Percentiles rank a stretch among this genome's conserved stretches.
phyloP scores from a whole-genome alignment of 2,329 filamentous ascomycete species.

The Phaeophleospora eucalypticola region DNA sequence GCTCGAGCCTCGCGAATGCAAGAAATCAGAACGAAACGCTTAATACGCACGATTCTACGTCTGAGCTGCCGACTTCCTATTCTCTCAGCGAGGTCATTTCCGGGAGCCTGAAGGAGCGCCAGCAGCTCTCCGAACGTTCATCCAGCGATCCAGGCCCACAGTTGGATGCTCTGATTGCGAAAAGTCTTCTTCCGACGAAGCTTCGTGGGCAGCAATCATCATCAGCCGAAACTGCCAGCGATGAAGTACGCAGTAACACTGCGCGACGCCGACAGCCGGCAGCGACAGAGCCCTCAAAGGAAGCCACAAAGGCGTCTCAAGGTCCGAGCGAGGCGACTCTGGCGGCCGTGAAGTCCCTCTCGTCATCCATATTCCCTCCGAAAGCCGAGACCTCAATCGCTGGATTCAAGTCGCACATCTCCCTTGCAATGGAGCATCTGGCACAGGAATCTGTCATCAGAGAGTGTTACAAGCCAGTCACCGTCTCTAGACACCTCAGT shows the following conservation, averaged over 20 bases:
- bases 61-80: constrained; percentile 34
- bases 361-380: constrained; percentile 21
- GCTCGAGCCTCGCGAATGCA: no score
- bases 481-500: constrained; percentile 47
- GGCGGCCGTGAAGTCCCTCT: constrained; percentile 1
- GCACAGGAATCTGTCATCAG: constrained; percentile 25
- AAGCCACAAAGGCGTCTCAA: background rate
- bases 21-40: constrained; percentile 7
- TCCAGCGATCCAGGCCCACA: constrained; percentile 22
- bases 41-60: constrained; percentile 20
- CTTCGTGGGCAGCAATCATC: background rate
- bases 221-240: background rate
- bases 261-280: background rate
- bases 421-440: constrained; percentile 29
- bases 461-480: constrained; percentile 32
- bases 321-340: background rate
- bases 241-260: background rate
- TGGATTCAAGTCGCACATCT: constrained; percentile 29
- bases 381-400: constrained; percentile 19
- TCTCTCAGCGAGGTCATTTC: constrained; percentile 30
- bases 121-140: constrained; percentile 17
- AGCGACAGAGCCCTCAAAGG: background rate
- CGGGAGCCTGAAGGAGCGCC: constrained; percentile 14
- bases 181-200: background rate
- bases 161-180: background rate